Percentiles rank a stretch among this genome's conserved stretches.
Evolutionary conservation across 352 stramenopile species (phyloP).

Genomic region (Pythium volutum): DNA sequence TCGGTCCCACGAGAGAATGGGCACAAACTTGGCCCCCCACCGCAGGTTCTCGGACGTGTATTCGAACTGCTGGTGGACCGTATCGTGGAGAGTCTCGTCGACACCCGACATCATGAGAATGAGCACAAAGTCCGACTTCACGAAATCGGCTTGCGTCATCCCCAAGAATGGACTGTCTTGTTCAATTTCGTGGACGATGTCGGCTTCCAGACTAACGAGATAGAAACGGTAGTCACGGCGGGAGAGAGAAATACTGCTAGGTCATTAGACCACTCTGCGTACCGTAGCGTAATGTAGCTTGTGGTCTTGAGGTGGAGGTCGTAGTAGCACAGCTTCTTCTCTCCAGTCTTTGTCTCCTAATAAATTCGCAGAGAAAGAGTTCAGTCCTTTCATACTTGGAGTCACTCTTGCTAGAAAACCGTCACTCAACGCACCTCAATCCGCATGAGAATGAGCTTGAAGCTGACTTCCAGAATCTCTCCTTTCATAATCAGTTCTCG

Average conservation of each 20-base stretch:
- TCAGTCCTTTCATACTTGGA: not conserved
- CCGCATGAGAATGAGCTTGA: conserved; percentile 65
- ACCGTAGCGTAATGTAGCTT: conserved; percentile 49
- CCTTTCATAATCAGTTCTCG: conserved; percentile 36
- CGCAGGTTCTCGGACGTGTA: conserved; percentile 39
- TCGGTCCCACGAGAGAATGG: conserved; percentile 39
- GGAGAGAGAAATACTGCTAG: too few relatives aligned
- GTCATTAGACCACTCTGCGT: not conserved
- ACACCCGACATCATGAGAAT: conserved; percentile 55
- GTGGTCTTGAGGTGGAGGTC: conserved; percentile 44
- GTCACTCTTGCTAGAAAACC: too few relatives aligned
- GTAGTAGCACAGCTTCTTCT: conserved; percentile 65
- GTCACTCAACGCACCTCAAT: conserved; percentile 35
- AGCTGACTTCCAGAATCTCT: conserved; percentile 53
- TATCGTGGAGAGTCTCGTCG: conserved; percentile 62
- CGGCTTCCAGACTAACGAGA: conserved; percentile 38
- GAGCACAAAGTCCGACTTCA: conserved; percentile 44
- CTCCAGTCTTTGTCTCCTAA: conserved; percentile 34
- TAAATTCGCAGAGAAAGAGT: not conserved
- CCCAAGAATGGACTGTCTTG: conserved; percentile 42
- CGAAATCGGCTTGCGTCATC: conserved; percentile 31
- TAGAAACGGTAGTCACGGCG: not conserved
- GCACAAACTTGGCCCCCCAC: conserved; percentile 41
- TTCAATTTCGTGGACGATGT: conserved; percentile 50
- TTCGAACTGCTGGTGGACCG: conserved; percentile 49